These are phyloP conservation scores for Paraurostyla sp. DNA, from an alignment of 73 alveolate genomes.

Conservation along the genomic window DNA sequence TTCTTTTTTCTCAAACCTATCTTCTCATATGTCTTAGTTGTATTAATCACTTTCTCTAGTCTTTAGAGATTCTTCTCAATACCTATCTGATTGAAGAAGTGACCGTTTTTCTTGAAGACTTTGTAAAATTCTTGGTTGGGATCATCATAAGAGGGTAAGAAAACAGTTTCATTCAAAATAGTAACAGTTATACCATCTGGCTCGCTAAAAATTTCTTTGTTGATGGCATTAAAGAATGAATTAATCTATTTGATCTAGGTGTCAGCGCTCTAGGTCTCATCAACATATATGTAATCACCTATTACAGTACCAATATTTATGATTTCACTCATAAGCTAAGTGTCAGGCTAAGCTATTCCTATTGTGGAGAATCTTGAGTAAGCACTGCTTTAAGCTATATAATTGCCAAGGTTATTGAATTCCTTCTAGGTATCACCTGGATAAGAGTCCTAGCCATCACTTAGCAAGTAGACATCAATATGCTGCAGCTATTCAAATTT, in stretches of 20 bases:
- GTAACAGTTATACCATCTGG: constrained; percentile 26
- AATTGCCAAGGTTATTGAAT: background rate
- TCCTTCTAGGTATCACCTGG: background rate
- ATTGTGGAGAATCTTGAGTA: constrained; percentile 2
- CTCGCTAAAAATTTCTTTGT: background rate
- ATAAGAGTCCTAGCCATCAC: constrained; percentile 37
- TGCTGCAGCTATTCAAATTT: background rate
- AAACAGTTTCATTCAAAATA: background rate
- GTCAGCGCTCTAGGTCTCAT: constrained; percentile 2
- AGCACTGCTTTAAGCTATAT: background rate
- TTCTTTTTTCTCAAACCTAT: background rate
- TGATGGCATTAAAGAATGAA: background rate
- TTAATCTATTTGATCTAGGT: background rate
- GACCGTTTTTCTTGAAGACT: background rate
- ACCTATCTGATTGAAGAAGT: background rate
- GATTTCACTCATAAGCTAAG: background rate
- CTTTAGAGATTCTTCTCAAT: background rate
- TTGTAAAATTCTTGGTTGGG: background rate
- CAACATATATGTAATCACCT: background rate
- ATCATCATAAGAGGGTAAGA: background rate
- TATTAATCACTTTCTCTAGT: too few relatives aligned
- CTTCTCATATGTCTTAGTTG: background rate
- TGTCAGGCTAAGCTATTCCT: constrained; percentile 36
- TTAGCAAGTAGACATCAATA: background rate
- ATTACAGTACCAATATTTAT: background rate